Evolutionary conservation across 2,329 filamentous ascomycete genomes (phyloP), one percentile per base, ranked within the genome.

Genomic region (Beauveria sp.): DNA sequence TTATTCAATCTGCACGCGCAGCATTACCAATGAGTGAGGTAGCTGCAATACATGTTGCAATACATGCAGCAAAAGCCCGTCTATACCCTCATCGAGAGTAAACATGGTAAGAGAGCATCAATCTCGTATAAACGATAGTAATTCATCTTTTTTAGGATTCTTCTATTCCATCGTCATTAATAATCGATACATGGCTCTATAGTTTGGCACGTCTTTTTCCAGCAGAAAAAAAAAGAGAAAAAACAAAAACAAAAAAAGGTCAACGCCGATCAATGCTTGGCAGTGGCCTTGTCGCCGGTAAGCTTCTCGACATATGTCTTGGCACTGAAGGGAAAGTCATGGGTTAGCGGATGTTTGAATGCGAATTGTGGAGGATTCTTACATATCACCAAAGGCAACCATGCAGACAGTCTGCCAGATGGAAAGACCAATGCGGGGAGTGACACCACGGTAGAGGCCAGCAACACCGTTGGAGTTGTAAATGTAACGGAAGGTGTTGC

Each of bases 401-500:
- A 99, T 99, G 84, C 95, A 99, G 73, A 99, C 89, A 65, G 95
- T 99, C 84, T 99, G 95, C 95, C 95, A 99, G 80, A 99, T 86
- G 74, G 95, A 89, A 66, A 99, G 87, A 69, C 93, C 93, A 74
- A 99, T 93, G 76, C 95, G 88, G 70, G 95, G 95, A 68, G 91
- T 83, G 66, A 99, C 93, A 73, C 95, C 95, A 73, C 95, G 91
- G 84, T 99, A 99, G 67, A 99, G 83, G 72, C 95, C 95, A 81
- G 87, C 89, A 72, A 98, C 53, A 64, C 95, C 95, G 77, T 96
- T 97, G 74, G 84, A 85, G 68, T 83, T 73, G 80, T 98, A 98
- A 76, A 99, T 98, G 80, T 99, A 99, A 70, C 75, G 80, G 76
- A 86, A 83, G 62, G 87, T 88, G 78, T 92, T 96, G 69, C 88